phyloP scores from a whole-genome alignment of 192 early-diverging fungal genomes.

The Physocladia obscura region DNA sequence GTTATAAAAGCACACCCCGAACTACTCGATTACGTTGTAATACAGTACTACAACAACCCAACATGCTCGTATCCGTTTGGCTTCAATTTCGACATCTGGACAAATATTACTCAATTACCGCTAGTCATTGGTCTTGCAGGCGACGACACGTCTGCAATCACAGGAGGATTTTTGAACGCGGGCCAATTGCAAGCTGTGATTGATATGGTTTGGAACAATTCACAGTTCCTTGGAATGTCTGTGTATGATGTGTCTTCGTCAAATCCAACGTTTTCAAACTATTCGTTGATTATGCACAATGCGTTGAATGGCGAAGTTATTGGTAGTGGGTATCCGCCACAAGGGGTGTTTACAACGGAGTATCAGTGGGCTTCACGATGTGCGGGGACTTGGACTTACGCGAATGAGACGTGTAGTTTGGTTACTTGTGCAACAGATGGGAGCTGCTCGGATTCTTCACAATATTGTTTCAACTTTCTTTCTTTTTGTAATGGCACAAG shows the following conservation, averaged over 20 bases:
- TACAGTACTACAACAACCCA: slow-evolving; percentile 30
- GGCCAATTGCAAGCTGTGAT: slow-evolving; percentile 1
- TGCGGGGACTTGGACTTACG: slow-evolving; percentile 18
- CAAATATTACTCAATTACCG: not conserved
- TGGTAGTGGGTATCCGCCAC: slow-evolving; percentile 6
- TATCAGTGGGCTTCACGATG: not conserved
- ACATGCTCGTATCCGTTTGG: slow-evolving; percentile 11
- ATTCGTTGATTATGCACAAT: slow-evolving; percentile 1
- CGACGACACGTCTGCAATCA: not conserved
- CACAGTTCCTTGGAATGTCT: not conserved
- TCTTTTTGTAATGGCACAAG: too few relatives aligned
- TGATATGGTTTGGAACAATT: not conserved
- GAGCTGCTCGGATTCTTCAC: not conserved
- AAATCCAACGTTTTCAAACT: not conserved
- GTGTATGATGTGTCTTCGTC: slow-evolving; percentile 13
- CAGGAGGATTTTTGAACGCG: slow-evolving; percentile 4
- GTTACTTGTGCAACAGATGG: not conserved
- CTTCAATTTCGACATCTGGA: slow-evolving; percentile 14
- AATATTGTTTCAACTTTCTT: not conserved
- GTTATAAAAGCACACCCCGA: not conserved
- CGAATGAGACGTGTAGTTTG: slow-evolving; percentile 2
- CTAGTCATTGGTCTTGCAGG: slow-evolving; percentile 5
- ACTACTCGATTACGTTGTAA: slow-evolving; percentile 8
- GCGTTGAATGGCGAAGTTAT: slow-evolving; percentile 11
- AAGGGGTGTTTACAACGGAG: not conserved